Base-by-base conservation (phyloP, 768 basidiomycete genomes). In the Lyophyllum shimeji region DNA sequence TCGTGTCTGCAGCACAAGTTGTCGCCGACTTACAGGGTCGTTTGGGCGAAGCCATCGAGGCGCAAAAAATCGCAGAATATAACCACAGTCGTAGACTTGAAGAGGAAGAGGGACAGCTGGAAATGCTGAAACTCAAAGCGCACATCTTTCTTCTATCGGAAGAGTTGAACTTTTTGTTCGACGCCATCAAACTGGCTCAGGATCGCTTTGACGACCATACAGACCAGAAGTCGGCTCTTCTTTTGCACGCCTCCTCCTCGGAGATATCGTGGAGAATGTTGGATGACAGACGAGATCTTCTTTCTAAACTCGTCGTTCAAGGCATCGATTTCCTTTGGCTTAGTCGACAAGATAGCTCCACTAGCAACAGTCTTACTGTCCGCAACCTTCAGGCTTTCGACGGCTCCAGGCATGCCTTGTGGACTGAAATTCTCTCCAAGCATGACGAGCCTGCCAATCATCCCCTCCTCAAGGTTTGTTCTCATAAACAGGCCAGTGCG, bases 251-350 rank as follows among this genome's bases (percentile, higher is more conserved):
- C 0, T 86, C 85, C 6, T 93, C 93, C 0, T 82, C 85, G 6
- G 90, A 94, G 68, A 87, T 98, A 45, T 93, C 90, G 0, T 98
- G 95, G 94, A 81, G 81, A 56, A 95, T 98, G 92, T 72, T 96
- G 15, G 89, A 88, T 64, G 82, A 87, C 44, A 74, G 82, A 39
- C 75, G 80, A 46, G 84, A 87, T 42, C 76, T 95, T 43, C 77
- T 96, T 1, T 86, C 92, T 37, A 96, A 97, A 72, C 78, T 97
- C 43, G 88, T 88, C n/a, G 81, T 95, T 44, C 82, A 85, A 49
- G 80, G 84, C 51, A 89, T 88, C 60, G 76, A 89, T 59, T 95
- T 89, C 68, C 84, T 83, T 39, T 93, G 92, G 89, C 75, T 93
- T 42, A 90, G 82, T 68, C 84, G 90, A 59, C 90, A 90, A 65